Conservation (phyloP, 768 basidiomycete genomes). For the Mrakia blollopis region DNA sequence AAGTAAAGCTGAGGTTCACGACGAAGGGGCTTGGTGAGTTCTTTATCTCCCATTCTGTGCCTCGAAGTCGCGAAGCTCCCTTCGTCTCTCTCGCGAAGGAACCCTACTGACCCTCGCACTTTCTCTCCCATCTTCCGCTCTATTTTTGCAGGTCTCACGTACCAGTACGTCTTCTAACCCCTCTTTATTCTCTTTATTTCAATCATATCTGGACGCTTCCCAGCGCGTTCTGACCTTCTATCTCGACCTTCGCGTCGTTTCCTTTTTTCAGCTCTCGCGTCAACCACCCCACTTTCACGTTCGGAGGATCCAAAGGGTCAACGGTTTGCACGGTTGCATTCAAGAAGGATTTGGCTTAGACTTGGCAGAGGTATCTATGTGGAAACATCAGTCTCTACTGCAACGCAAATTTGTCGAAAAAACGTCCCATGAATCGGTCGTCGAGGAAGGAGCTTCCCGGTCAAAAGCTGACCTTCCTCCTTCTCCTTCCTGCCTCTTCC, state of each 20-base stretch:
- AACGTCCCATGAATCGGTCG: too few species aligned
- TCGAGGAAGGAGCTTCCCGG: too few species aligned
- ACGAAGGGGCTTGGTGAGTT: slow-evolving; percentile 19
- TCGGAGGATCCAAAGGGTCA: slow-evolving; percentile 28
- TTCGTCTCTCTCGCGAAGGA: background rate
- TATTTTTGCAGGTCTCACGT: slow-evolving; percentile 2
- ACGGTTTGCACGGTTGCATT: slow-evolving; percentile 33
- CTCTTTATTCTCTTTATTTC: background rate
- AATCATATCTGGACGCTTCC: too few species aligned
- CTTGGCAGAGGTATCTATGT: too few species aligned
- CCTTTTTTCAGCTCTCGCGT: slow-evolving; percentile 21
- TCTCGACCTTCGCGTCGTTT: background rate
- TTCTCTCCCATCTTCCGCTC: background rate
- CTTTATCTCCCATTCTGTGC: too few species aligned
- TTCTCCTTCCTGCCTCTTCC: background rate
- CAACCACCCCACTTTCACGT: slow-evolving; percentile 30
- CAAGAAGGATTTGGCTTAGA: slow-evolving; percentile 4
- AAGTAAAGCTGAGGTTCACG: slow-evolving; percentile 42
- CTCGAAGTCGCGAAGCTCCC: too few species aligned
- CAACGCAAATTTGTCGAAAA: too few species aligned
- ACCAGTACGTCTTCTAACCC: slow-evolving; percentile 8
- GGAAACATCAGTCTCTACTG: too few species aligned
- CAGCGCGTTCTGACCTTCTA: background rate
- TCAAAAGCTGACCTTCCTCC: background rate
- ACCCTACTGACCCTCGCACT: background rate